phyloP scores from a whole-genome alignment of 2,329 filamentous ascomycete genomes.

The Fusarium denticulatum region DNA sequence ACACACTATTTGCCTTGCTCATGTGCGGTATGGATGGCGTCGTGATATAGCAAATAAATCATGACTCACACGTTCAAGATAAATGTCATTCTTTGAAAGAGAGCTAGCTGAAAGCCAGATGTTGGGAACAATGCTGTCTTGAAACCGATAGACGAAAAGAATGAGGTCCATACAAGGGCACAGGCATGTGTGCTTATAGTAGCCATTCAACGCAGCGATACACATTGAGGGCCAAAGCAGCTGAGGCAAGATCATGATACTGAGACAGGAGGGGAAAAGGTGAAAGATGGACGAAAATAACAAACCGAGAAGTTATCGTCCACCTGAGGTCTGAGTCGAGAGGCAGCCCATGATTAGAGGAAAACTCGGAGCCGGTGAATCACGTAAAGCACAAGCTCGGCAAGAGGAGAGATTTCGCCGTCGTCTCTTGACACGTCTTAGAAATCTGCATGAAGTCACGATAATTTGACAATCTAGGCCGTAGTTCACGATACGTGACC shows the following conservation, averaged over 20 bases:
- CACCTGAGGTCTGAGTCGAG: constrained; percentile 8
- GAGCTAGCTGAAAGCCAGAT: background rate
- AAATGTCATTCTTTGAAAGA: background rate
- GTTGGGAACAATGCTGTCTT: background rate
- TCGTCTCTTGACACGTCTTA: constrained; percentile 1
- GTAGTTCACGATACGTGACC: constrained; percentile 13
- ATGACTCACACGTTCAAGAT: background rate
- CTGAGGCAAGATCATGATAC: background rate
- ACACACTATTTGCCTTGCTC: background rate
- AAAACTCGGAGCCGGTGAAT: constrained; percentile 14
- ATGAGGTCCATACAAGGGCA: background rate
- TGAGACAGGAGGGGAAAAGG: constrained; percentile 1
- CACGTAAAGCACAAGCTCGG: constrained; percentile 26
- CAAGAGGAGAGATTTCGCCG: constrained; percentile 21
- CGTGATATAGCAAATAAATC: background rate
- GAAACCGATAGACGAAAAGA: background rate
- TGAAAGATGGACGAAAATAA: constrained; percentile 16
- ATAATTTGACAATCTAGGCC: constrained; percentile 22
- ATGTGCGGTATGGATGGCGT: background rate
- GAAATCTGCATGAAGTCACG: constrained; percentile 17
- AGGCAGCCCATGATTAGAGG: constrained; percentile 30
- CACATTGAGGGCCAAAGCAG: background rate
- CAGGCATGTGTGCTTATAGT: background rate
- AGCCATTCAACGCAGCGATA: constrained; percentile 15
- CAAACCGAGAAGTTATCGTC: constrained; percentile 42